These are phyloP conservation scores for Flaveria ramosissima DNA, from an alignment of 129 eudicot species.

Conservation along the genomic window DNA sequence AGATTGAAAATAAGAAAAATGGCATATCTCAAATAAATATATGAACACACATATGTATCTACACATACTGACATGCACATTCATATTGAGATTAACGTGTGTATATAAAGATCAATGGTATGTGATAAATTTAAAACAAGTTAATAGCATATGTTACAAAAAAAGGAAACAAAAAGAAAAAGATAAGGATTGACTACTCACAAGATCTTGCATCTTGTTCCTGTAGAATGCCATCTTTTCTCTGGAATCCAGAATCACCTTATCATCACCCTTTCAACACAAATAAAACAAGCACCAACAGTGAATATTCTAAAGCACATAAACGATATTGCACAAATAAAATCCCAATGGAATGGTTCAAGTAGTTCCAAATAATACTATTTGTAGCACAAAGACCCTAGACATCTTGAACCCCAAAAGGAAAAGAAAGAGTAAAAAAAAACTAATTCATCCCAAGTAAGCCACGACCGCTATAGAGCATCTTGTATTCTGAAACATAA, in stretches of 20 bases:
- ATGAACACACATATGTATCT: not conserved
- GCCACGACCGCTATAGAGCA: conserved; percentile 4
- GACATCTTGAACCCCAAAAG: conserved; percentile 10
- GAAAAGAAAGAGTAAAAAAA: not conserved
- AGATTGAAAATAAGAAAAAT: not conserved
- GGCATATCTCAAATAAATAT: conserved; percentile 1
- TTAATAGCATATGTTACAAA: not conserved
- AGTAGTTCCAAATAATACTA: conserved; percentile 15
- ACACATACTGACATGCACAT: not conserved
- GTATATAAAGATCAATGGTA: not conserved
- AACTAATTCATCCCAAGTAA: conserved; percentile 8
- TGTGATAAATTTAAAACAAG: not conserved
- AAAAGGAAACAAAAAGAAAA: not conserved
- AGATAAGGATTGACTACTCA: conserved; percentile 41
- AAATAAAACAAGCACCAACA: conserved; percentile 26
- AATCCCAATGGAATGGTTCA: not conserved
- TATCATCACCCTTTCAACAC: conserved; percentile 61
- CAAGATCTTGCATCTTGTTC: conserved; percentile 96
- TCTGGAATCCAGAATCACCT: conserved; percentile 77
- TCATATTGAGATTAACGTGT: not conserved
- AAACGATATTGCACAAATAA: not conserved
- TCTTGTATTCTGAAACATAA: not conserved
- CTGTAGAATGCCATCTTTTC: conserved; percentile 82
- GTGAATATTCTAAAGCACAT: conserved; percentile 18
- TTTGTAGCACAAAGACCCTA: conserved; percentile 24